Evolutionary conservation across 768 basidiomycete species (phyloP).

Genomic region (Russula dissimulans): DNA sequence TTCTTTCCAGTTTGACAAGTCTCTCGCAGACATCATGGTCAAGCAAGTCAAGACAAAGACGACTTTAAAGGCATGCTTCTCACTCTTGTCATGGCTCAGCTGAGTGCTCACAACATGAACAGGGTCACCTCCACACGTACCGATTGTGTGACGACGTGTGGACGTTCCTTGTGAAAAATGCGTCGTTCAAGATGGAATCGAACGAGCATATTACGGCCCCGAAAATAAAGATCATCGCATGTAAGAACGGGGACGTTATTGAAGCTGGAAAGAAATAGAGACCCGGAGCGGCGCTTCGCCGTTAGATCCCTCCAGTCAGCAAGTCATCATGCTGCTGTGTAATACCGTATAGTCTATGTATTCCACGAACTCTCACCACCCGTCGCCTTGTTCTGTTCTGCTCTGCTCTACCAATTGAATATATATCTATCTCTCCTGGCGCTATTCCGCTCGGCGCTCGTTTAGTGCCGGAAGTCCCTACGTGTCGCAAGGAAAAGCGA

Average conservation of each 20-base stretch:
- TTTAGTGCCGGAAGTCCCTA: background rate
- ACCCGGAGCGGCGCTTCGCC: background rate
- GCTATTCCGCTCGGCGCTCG: conserved; percentile 3
- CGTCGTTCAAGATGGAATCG: conserved; percentile 92
- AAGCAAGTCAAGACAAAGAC: conserved; percentile 95
- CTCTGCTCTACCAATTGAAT: conserved; percentile 3
- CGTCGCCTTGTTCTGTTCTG: background rate
- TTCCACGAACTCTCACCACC: background rate
- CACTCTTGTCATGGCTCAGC: background rate
- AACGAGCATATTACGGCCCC: conserved; percentile 61
- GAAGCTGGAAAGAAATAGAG: conserved; percentile 69
- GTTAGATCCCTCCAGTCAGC: background rate
- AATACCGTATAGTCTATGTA: conserved; percentile 16
- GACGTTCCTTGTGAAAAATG: conserved; percentile 96
- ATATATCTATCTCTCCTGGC: background rate
- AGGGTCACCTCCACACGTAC: conserved; percentile 89
- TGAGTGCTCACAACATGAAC: background rate
- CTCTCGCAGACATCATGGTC: conserved; percentile 83
- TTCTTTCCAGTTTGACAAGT: conserved; percentile 80
- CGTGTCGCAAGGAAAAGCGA: background rate
- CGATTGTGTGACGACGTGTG: conserved; percentile 93
- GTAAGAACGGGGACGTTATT: conserved; percentile 89
- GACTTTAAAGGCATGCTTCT: conserved; percentile 62
- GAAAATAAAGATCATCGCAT: conserved; percentile 95
- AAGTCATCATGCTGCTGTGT: conserved; percentile 5